phyloP scores from a whole-genome alignment of 2,329 filamentous ascomycete genomes.

The Neonectria sp. region DNA sequence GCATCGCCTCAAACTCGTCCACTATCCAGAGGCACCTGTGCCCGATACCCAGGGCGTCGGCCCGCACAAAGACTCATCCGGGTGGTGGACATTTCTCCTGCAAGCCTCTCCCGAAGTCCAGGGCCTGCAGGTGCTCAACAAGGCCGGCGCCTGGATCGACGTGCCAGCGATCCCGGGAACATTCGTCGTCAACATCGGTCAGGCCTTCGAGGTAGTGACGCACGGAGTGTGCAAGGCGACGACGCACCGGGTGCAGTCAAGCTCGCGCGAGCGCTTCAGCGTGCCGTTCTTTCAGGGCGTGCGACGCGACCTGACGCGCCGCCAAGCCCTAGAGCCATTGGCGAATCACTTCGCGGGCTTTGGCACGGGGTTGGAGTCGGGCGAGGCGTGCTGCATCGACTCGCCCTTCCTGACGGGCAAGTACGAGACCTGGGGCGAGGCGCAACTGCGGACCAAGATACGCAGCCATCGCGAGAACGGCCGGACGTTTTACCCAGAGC shows the following conservation, averaged over 20 bases:
- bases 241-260: constrained; percentile 59
- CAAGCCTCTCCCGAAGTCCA: constrained; percentile 68
- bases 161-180: constrained; percentile 63
- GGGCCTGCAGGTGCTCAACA: constrained; percentile 67
- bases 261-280: constrained; percentile 56
- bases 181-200: constrained; percentile 72
- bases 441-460: constrained; percentile 68
- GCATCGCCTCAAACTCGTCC: constrained; percentile 72
- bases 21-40: constrained; percentile 59
- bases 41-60: constrained; percentile 67
- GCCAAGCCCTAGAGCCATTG: constrained; percentile 58
- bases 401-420: constrained; percentile 64
- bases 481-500: constrained; percentile 60
- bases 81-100: constrained; percentile 76
- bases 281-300: constrained; percentile 67
- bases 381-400: constrained; percentile 58
- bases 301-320: constrained; percentile 60
- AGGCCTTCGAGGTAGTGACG: constrained; percentile 71
- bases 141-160: constrained; percentile 64
- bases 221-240: constrained; percentile 69
- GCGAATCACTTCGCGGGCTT: constrained; percentile 54
- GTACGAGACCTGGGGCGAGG: constrained; percentile 70
- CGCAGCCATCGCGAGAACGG: constrained; percentile 66
- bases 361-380: constrained; percentile 48
- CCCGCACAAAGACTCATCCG: constrained; percentile 74